Percentiles rank a stretch among this genome's conserved stretches.
These are phyloP conservation scores for Ceratocystiopsis sp. DNA, from an alignment of 2,329 filamentous ascomycete species.

Conservation along the genomic window DNA sequence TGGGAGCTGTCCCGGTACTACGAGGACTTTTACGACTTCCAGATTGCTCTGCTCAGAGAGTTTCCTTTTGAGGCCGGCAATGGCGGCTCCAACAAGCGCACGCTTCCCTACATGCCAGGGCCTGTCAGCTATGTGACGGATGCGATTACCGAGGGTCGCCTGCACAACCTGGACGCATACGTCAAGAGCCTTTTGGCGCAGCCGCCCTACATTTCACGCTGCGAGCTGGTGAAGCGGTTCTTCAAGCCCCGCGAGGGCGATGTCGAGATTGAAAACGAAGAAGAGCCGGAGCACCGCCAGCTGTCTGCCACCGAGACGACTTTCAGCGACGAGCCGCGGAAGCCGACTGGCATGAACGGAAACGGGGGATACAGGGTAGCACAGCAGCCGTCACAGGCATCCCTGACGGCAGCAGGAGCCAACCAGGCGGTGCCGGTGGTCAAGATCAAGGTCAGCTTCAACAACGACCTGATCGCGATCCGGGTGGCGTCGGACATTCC, in stretches of 20 bases:
- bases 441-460: conserved; percentile 92
- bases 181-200: conserved; percentile 80
- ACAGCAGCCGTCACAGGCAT: conserved; percentile 34
- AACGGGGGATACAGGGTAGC: too few species aligned
- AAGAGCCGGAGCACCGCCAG: conserved; percentile 18
- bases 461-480: conserved; percentile 81
- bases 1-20: conserved; percentile 94
- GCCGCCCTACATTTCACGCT: conserved; percentile 68
- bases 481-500: conserved; percentile 68
- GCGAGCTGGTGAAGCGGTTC: conserved; percentile 72
- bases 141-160: conserved; percentile 80
- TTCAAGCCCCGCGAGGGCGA: conserved; percentile 83
- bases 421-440: conserved; percentile 38
- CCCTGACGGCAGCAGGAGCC: conserved; percentile 31
- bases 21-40: conserved; percentile 97
- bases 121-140: conserved; percentile 98
- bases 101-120: conserved; percentile 91
- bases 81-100: conserved; percentile 59
- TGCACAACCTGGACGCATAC: conserved; percentile 87
- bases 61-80: conserved; percentile 91
- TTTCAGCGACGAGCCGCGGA: conserved; percentile 25
- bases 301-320: conserved; percentile 40
- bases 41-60: conserved; percentile 81
- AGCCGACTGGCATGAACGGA: conserved; percentile 19
- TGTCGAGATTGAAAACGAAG: conserved; percentile 67